These are phyloP conservation scores for Trypanosoma scelopori DNA, from an alignment of 208 protist species.

Conservation along the genomic window DNA sequence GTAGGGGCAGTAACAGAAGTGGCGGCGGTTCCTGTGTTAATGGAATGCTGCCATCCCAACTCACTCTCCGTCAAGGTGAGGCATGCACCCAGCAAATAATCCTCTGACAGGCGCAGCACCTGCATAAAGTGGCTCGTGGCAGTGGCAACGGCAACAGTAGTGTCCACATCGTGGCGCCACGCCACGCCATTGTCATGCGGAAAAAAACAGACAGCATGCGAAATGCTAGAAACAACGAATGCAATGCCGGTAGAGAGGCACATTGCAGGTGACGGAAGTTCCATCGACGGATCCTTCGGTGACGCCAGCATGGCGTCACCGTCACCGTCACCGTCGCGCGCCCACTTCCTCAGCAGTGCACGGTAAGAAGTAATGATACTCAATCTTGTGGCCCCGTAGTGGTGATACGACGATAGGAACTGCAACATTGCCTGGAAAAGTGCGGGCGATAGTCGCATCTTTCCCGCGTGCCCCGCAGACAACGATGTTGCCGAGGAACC, in stretches of 20 bases:
- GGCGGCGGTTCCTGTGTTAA: too few relatives aligned
- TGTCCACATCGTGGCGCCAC: slow-evolving; percentile 25
- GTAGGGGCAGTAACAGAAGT: background rate
- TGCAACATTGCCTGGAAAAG: slow-evolving; percentile 31
- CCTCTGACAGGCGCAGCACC: slow-evolving; percentile 11
- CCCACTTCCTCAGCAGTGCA: background rate
- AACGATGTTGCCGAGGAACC: background rate
- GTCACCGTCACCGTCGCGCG: background rate
- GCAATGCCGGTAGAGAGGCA: slow-evolving; percentile 19
- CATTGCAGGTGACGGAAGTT: slow-evolving; percentile 10
- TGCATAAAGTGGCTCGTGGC: background rate
- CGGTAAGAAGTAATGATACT: slow-evolving; percentile 12
- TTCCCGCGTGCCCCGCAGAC: background rate
- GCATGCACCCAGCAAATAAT: slow-evolving; percentile 16
- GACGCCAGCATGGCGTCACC: too few relatives aligned
- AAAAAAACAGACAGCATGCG: slow-evolving; percentile 32
- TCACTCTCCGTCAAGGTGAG: slow-evolving; percentile 20
- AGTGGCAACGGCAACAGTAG: background rate
- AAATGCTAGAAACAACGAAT: slow-evolving; percentile 23
- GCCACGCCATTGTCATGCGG: slow-evolving; percentile 21
- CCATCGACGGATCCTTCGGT: background rate
- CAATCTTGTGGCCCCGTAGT: slow-evolving; percentile 18
- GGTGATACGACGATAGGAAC: slow-evolving; percentile 30
- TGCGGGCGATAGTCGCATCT: slow-evolving; percentile 6
- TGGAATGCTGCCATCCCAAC: slow-evolving; percentile 15